Percentiles rank a stretch among this genome's conserved stretches.
phyloP scores from a whole-genome alignment of 129 eudicot species.

The Flaveria linearis region DNA sequence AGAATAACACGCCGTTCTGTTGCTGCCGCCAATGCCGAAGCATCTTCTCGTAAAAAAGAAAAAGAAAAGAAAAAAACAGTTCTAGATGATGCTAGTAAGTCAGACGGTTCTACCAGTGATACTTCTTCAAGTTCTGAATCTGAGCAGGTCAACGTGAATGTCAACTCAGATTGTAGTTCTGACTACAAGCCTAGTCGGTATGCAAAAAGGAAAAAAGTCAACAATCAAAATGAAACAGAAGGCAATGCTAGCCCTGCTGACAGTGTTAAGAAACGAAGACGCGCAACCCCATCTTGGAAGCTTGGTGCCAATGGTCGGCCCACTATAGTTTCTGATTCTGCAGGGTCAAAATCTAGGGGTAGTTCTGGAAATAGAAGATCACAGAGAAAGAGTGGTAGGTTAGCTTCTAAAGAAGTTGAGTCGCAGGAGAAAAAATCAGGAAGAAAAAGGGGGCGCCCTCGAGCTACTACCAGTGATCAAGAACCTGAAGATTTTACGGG shows the following conservation, averaged over 20 bases:
- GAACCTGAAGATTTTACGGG: constrained; percentile 28
- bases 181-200: constrained; percentile 37
- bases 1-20: constrained; percentile 31
- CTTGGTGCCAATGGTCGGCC: constrained; percentile 65
- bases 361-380: constrained; percentile 33
- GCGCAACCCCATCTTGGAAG: constrained; percentile 68
- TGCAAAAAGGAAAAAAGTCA: constrained; percentile 23
- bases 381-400: constrained; percentile 37
- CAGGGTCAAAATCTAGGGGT: constrained; percentile 38
- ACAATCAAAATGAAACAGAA: constrained; percentile 30
- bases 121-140: constrained; percentile 42
- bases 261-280: constrained; percentile 74
- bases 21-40: constrained; percentile 28
- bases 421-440: constrained; percentile 37
- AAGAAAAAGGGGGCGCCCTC: constrained; percentile 39
- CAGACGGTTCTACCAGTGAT: constrained; percentile 37
- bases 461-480: constrained; percentile 31
- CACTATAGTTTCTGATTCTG: constrained; percentile 49
- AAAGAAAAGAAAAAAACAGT: constrained; percentile 12
- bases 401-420: constrained; percentile 43
- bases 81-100: constrained; percentile 29
- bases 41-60: constrained; percentile 26
- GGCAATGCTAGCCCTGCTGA: constrained; percentile 59
- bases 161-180: constrained; percentile 39
- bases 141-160: constrained; percentile 35